Evolutionary conservation across 345 rosid genomes (phyloP), one percentile per base, ranked within the genome.

Genomic region (Aegle marmelos): DNA sequence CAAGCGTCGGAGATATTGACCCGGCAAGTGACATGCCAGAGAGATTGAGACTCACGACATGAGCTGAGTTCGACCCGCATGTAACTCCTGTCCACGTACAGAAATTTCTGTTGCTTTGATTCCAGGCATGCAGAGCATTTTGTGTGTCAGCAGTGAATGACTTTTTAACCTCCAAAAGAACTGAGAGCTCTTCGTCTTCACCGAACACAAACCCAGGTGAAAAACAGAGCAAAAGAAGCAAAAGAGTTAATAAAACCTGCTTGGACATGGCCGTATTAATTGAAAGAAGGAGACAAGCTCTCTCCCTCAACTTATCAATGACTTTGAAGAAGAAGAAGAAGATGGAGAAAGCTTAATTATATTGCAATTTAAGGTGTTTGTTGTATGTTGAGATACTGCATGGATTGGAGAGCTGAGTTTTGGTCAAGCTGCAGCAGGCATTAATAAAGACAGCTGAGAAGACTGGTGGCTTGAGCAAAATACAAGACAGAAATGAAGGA

Each of bases 31-130:
- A 85, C 22, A 88, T 85, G 60, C 79, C 91, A 33, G 98, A 88
- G 0, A 94, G 90, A 79, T 92, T 94, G 4, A 96, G 84, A 27
- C 85, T 84, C 81, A 83, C 82, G 8, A 90, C 94, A 9, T 71
- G 87, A 3, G 76, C 57, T 37, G 83, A 80, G 80, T 61, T 70
- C 57, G 74, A 72, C 54, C 79, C 90, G 66, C 99, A 96, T 0
- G 90, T 80, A 50, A 96, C 74, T 11, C 97, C 99, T 5, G 53
- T 87, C 99, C 98, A 96, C 4, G 85, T 25, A 74, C 98, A 96
- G 82, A 84, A 87, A 48, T 79, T 85, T 37, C 76, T 70, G 79
- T 91, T 89, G 73, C 22, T 86, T 33, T 53, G 16, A 68, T 82
- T 87, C 99, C 98, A 96, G 57, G 82, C 88, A 70, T 21, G 85